Base-by-base conservation (phyloP, 345 rosid species). In the Raphanus raphanistrum region DNA sequence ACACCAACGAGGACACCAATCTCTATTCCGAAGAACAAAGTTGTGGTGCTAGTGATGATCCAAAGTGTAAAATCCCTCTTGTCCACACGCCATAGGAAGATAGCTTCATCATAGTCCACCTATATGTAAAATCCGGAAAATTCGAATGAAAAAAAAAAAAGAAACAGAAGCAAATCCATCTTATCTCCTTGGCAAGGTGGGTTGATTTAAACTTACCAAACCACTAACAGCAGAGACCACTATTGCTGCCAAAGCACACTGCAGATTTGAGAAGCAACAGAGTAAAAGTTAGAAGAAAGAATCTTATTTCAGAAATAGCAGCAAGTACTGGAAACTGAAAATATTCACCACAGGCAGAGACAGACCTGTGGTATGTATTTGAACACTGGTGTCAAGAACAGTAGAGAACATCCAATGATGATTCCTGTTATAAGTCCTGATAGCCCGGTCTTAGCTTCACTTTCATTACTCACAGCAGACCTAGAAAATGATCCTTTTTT, bases 221-320 rank as follows among this genome's bases (percentile, higher is more conserved):
- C 96, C 88, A 83, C 88, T 90, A 35, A 95, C 98, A 74, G 98
- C 99, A 69, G 97, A 90, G 60, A 88, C 82, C 11, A 95, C 98
- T 57, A 95, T 92, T 63, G 99, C 98, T 75, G 99, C 99, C 76
- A 95, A 84, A 75, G 91, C 90, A 85, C 99, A 95, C 99, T 95
- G 96, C 60, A 81, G 63, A 78, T n/a, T 29, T 48, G 74, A 73
- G 2, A 33, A 67, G 67, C 33, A 67, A 21, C 11, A 21, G 2
- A 31, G 57, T 52, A 9, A 6, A 52, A 57, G 7, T 71, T 58
- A 71, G 72, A 43, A 68, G 68, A n/a, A 55, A 71, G 38, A 43
- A 11, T 43, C n/a, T 43, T 10, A 4, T 43, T 43, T 43, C 31
- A 28, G 21, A 21, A 21, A 21, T 21, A 21, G 21, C 21, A 21